Conservation (phyloP, 306 rosid genomes). For the Sechiopsis laciniata region DNA sequence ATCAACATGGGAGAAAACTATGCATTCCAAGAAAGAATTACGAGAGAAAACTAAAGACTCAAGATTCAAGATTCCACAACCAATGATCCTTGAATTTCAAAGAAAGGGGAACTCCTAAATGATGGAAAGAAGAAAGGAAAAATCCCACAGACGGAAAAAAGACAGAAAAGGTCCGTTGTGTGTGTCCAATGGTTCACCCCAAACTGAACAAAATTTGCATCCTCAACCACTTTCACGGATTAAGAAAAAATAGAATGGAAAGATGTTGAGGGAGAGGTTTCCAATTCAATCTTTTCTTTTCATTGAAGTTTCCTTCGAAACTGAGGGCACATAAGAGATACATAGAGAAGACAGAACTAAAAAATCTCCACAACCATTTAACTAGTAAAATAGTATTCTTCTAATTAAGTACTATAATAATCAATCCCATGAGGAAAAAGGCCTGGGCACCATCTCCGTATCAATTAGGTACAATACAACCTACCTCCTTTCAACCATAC, state of each 20-base stretch:
- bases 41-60: neutral
- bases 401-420: neutral
- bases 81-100: neutral
- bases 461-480: neutral
- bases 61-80: conserved; percentile 1
- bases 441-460: neutral
- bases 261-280: neutral
- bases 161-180: neutral
- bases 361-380: neutral
- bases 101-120: neutral
- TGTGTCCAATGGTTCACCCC: neutral
- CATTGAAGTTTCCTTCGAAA: neutral
- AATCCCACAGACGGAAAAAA: neutral
- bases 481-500: neutral
- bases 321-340: neutral
- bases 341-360: neutral
- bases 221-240: neutral
- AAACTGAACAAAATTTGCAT: neutral
- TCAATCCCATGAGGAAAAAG: neutral
- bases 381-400: neutral
- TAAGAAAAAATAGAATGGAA: neutral
- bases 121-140: neutral
- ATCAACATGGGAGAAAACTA: neutral
- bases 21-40: neutral
- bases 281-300: neutral